Evolutionary conservation across 495 filamentous ascomycete genomes (phyloP).

Genomic region (Penicillium alfredii): DNA sequence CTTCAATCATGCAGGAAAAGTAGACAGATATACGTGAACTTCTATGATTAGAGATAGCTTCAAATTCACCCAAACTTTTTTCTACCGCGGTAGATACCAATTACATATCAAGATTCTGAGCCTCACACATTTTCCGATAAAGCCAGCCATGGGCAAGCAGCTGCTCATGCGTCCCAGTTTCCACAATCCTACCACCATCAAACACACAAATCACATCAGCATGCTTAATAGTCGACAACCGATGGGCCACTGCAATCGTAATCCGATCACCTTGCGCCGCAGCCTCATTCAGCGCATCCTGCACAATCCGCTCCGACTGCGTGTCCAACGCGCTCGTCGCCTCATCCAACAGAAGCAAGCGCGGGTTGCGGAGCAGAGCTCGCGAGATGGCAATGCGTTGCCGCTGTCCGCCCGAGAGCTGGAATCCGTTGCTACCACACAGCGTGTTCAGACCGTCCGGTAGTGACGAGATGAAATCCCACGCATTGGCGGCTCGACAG

Average conservation of each 20-base stretch:
- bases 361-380: slow-evolving; percentile 41
- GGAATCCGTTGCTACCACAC: slow-evolving; percentile 10
- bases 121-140: too few species aligned
- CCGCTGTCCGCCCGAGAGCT: slow-evolving; percentile 40
- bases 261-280: slow-evolving; percentile 28
- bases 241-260: slow-evolving; percentile 38
- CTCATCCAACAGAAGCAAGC: slow-evolving; percentile 50
- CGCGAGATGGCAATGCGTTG: slow-evolving; percentile 48
- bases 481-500: slow-evolving; percentile 26
- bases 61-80: too few species aligned
- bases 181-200: slow-evolving; percentile 64
- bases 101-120: too few species aligned
- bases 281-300: slow-evolving; percentile 28
- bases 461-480: slow-evolving; percentile 29
- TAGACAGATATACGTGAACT: too few species aligned
- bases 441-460: slow-evolving; percentile 27
- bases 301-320: slow-evolving; percentile 35
- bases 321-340: slow-evolving; percentile 55
- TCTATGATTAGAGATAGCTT: too few species aligned
- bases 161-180: slow-evolving; percentile 61
- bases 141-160: too few species aligned
- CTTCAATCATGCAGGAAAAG: too few species aligned
- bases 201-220: slow-evolving; percentile 89
- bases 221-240: slow-evolving; percentile 75
- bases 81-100: too few species aligned